Conservation (phyloP, 768 basidiomycete species). For the Lactarius indigo region DNA sequence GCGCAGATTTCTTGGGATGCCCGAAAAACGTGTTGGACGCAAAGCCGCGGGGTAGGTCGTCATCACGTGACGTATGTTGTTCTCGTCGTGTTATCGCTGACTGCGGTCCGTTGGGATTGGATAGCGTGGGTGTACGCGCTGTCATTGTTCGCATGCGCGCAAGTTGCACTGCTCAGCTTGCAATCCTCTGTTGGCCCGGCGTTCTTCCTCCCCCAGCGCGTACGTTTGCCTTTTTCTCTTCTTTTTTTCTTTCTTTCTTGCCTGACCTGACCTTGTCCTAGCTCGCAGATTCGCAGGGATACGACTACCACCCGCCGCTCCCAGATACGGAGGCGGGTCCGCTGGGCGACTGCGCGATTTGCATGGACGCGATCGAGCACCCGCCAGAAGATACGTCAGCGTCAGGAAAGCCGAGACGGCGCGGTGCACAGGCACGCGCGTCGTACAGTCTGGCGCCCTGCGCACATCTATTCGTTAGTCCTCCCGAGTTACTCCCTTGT, state of each 20-base stretch:
- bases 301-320: conserved; percentile 85
- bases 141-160: conserved; percentile 55
- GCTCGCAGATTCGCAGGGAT: conserved; percentile 58
- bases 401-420: conserved; percentile 31
- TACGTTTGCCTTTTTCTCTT: background rate
- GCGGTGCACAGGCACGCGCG: conserved; percentile 5
- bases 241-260: background rate
- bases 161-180: conserved; percentile 58
- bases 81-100: background rate
- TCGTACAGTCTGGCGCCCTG: conserved; percentile 86
- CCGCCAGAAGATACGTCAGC: conserved; percentile 39
- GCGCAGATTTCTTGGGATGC: conserved; percentile 73
- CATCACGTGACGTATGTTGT: background rate
- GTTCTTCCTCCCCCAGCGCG: conserved; percentile 61
- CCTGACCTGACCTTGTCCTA: conserved; percentile 55
- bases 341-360: conserved; percentile 86
- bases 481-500: background rate
- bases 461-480: conserved; percentile 80
- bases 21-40: conserved; percentile 85
- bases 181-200: conserved; percentile 77
- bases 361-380: conserved; percentile 75
- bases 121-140: conserved; percentile 66
- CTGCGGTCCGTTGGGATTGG: background rate
- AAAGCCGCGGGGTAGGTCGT: conserved; percentile 59
- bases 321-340: conserved; percentile 72